phyloP scores from a whole-genome alignment of 2,329 filamentous ascomycete species.

The Aspergillus viridinutans region DNA sequence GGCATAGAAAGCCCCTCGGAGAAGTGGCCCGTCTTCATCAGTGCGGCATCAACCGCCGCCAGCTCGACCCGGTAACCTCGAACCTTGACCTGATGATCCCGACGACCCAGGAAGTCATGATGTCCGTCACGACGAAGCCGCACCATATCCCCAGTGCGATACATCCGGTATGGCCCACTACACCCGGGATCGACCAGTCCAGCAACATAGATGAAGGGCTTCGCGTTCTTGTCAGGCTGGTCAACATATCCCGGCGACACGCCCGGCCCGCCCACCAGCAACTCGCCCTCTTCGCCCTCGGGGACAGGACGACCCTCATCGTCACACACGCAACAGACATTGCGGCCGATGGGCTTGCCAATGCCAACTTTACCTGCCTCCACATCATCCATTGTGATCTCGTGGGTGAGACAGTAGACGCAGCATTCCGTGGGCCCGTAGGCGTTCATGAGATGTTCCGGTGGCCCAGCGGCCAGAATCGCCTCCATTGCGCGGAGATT shows the following conservation, averaged over 20 bases:
- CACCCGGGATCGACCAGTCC: slow-evolving; percentile 52
- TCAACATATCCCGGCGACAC: slow-evolving; percentile 55
- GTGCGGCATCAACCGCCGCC: slow-evolving; percentile 68
- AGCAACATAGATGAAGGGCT: slow-evolving; percentile 71
- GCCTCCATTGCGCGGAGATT: slow-evolving; percentile 13
- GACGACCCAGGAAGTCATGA: slow-evolving; percentile 67
- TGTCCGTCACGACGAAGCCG: slow-evolving; percentile 59
- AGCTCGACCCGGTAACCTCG: slow-evolving; percentile 87
- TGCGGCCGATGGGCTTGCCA: slow-evolving; percentile 1
- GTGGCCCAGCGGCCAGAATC: slow-evolving; percentile 13
- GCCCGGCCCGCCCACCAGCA: slow-evolving; percentile 14
- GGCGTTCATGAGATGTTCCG: slow-evolving; percentile 16
- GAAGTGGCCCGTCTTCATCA: slow-evolving; percentile 14
- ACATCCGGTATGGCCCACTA: slow-evolving; percentile 56
- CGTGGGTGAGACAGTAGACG: slow-evolving; percentile 12
- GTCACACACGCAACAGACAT: slow-evolving; percentile 10
- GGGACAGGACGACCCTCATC: slow-evolving; percentile 3
- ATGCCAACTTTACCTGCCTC: too few species aligned
- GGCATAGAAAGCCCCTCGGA: slow-evolving; percentile 13
- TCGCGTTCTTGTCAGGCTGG: slow-evolving; percentile 53
- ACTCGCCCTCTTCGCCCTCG: slow-evolving; percentile 16
- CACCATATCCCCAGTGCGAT: slow-evolving; percentile 76
- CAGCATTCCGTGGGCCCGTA: slow-evolving; percentile 24
- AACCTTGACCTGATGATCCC: slow-evolving; percentile 83
- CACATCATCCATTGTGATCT: slow-evolving; percentile 11